Conservation (phyloP, 31 red algal genomes). For the Pterothamnion heteromorphum region DNA sequence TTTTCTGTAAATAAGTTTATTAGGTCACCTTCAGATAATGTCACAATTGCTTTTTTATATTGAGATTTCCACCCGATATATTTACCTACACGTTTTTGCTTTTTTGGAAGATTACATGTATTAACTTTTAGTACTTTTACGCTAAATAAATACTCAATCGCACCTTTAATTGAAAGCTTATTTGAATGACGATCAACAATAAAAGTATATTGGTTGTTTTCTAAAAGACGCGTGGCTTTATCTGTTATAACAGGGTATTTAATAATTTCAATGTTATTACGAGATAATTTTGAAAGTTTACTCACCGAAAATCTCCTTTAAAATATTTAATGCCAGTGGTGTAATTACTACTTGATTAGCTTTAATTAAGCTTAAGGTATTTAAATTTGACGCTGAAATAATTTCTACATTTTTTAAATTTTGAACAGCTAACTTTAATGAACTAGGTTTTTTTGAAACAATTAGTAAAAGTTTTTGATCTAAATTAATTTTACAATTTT, state of each 20-base stretch:
- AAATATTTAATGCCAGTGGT: neutral
- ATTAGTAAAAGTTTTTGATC: neutral
- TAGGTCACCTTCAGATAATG: neutral
- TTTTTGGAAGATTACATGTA: neutral
- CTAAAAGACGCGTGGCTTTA: neutral
- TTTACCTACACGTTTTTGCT: neutral
- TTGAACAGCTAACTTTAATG: neutral
- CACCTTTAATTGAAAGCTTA: neutral
- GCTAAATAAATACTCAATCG: neutral
- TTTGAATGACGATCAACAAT: neutral
- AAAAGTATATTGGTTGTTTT: neutral
- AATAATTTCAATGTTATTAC: no score
- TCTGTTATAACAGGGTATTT: neutral
- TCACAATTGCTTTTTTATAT: constrained; percentile 24
- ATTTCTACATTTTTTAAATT: neutral
- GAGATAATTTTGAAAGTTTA: no score
- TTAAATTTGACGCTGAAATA: neutral
- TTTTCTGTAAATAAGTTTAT: constrained; percentile 11
- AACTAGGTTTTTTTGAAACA: neutral
- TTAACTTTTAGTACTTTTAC: neutral
- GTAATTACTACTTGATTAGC: neutral
- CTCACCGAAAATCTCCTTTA: no score
- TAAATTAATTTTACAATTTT: constrained; percentile 12
- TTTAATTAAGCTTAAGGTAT: neutral
- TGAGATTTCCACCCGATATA: neutral